Evolutionary conservation across 148 eudicot genomes (phyloP).

Genomic region (Camellia granthamiana): DNA sequence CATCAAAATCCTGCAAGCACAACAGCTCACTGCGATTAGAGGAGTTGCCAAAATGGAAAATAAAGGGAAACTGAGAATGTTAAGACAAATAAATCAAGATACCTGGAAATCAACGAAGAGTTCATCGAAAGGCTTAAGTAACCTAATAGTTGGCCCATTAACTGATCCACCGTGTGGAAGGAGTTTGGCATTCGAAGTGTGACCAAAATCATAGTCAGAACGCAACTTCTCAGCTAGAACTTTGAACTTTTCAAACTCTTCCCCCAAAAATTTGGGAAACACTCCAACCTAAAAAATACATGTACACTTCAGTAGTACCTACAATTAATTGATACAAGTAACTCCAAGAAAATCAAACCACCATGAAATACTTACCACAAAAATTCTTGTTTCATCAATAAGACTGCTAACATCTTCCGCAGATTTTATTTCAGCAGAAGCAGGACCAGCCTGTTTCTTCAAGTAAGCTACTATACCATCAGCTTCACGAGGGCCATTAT

Average conservation of each 20-base stretch:
- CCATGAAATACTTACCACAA: conserved; percentile 48
- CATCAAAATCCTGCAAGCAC: conserved; percentile 51
- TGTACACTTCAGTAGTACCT: not conserved
- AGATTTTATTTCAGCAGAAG: conserved; percentile 62
- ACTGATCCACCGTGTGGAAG: conserved; percentile 72
- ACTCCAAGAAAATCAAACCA: not conserved
- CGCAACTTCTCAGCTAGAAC: conserved; percentile 68
- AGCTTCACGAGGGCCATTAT: conserved; percentile 60
- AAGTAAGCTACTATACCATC: conserved; percentile 56
- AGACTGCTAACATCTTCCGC: conserved; percentile 31
- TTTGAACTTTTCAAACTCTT: conserved; percentile 65
- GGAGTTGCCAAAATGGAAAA: not conserved
- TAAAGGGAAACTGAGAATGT: not conserved
- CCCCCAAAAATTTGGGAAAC: conserved; percentile 70
- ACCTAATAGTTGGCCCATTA: conserved; percentile 51
- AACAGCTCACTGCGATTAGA: not conserved
- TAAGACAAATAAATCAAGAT: not conserved
- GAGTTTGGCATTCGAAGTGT: conserved; percentile 61
- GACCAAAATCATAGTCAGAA: conserved; percentile 65
- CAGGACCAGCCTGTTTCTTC: conserved; percentile 69
- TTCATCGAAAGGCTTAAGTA: conserved; percentile 91
- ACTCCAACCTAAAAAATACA: conserved; percentile 54
- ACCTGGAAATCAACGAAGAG: conserved; percentile 70
- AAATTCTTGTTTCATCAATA: conserved; percentile 38
- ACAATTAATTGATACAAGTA: not conserved